These are phyloP conservation scores for Polytrichum commune DNA, from an alignment of 225 moss, liverwort and hornwort genomes.

Conservation along the genomic window DNA sequence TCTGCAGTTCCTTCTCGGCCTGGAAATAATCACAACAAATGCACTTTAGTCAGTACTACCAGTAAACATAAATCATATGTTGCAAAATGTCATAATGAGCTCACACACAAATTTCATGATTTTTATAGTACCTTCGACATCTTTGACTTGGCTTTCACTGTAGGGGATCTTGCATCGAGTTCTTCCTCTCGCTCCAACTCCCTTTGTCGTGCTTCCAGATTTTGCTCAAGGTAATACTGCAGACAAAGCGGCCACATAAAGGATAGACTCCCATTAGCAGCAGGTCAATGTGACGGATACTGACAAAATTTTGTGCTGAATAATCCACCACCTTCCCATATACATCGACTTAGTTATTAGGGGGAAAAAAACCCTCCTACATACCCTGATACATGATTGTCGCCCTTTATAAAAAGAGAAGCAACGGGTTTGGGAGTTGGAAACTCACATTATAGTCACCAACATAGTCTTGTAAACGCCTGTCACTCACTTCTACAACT, in stretches of 20 bases:
- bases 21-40: constrained; percentile 3
- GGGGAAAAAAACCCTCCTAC: too few species aligned
- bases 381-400: too few species aligned
- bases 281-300: too few species aligned
- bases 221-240: constrained; percentile 92
- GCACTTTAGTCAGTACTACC: neutral
- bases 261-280: too few species aligned
- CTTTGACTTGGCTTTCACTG: constrained; percentile 92
- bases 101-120: neutral
- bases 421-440: neutral
- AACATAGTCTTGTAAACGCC: constrained; percentile 64
- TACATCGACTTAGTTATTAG: too few species aligned
- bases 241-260: neutral
- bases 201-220: constrained; percentile 79
- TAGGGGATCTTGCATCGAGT: constrained; percentile 73
- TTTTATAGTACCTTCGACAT: constrained; percentile 64
- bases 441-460: constrained; percentile 73
- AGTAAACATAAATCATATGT: too few species aligned
- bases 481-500: constrained; percentile 77
- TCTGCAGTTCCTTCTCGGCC: constrained; percentile 87
- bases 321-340: too few species aligned
- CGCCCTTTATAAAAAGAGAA: too few species aligned
- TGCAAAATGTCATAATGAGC: too few species aligned
- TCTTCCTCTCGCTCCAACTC: constrained; percentile 92
- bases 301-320: too few species aligned